Evolutionary conservation across 768 basidiomycete species (phyloP).

Genomic region (Leccinum incarnatum): DNA sequence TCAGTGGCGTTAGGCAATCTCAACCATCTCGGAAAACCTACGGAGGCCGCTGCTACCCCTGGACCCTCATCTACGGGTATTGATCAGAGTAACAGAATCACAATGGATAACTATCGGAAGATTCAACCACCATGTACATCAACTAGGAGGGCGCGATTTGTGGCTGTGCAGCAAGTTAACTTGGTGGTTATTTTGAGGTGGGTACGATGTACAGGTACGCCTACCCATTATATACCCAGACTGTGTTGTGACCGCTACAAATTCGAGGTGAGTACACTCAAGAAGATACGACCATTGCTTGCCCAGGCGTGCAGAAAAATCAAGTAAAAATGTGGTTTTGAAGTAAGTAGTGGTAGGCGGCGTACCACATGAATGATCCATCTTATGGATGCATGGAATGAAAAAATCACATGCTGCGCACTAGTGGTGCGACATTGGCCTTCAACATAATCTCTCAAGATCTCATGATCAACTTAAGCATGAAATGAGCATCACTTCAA

Average conservation of each 20-base stretch:
- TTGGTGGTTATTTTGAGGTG: not conserved
- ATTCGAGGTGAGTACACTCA: not conserved
- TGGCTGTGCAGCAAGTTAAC: not conserved
- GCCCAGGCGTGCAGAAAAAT: not conserved
- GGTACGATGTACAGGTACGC: not conserved
- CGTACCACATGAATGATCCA: no score
- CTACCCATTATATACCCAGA: not conserved
- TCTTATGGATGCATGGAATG: no score
- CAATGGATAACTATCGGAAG: not conserved
- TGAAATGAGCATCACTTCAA: not conserved
- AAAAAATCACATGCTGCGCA: no score
- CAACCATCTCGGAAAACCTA: no score
- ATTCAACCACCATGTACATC: not conserved
- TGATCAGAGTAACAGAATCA: no score
- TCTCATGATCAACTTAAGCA: not conserved
- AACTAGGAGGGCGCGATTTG: not conserved
- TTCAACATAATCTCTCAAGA: not conserved
- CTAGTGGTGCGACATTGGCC: no score
- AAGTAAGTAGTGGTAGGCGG: no score
- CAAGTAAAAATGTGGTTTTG: no score
- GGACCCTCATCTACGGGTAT: no score
- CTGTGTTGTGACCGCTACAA: not conserved
- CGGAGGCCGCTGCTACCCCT: no score
- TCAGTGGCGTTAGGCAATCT: no score
- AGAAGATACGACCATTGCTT: not conserved